Evolutionary conservation across 2,329 filamentous ascomycete genomes (phyloP).

Genomic region (Aspergillus pseudonomiae): DNA sequence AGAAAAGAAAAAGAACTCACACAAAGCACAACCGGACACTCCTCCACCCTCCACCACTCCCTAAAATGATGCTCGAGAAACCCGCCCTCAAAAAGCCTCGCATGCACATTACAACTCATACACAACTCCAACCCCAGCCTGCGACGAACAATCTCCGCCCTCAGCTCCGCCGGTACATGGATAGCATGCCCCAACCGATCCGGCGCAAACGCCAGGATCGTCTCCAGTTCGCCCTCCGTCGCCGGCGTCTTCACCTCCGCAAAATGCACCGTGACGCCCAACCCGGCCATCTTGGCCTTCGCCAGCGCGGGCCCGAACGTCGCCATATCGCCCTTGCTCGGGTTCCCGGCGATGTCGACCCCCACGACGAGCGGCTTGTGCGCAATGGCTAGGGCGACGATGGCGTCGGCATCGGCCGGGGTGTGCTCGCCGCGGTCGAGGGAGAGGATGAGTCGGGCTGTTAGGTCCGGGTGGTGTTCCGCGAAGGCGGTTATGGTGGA

Average conservation of each 20-base stretch:
- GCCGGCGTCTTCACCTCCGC: conserved; percentile 67
- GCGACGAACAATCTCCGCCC: conserved; percentile 56
- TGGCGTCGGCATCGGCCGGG: conserved; percentile 61
- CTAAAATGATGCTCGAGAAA: conserved; percentile 75
- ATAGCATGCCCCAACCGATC: conserved; percentile 78
- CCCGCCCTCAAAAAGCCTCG: conserved; percentile 69
- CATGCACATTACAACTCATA: conserved; percentile 78
- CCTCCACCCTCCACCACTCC: conserved; percentile 62
- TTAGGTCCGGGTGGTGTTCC: conserved; percentile 51
- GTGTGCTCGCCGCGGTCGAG: conserved; percentile 69
- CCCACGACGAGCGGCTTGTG: conserved; percentile 66
- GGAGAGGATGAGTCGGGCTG: conserved; percentile 70
- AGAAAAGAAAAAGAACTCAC: conserved; percentile 54
- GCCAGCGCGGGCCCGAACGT: conserved; percentile 63
- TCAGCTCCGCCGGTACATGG: conserved; percentile 66
- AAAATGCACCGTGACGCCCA: conserved; percentile 76
- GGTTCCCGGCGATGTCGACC: conserved; percentile 79
- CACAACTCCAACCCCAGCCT: conserved; percentile 74
- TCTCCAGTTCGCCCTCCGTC: conserved; percentile 62
- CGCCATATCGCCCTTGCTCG: conserved; percentile 62
- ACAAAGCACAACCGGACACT: conserved; percentile 66
- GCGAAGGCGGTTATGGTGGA: conserved; percentile 60
- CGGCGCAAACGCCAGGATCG: conserved; percentile 67
- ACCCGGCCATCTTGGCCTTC: conserved; percentile 56
- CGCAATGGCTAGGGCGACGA: conserved; percentile 64